Conservation (phyloP, 73 alveolate genomes). For the Paramecium pentaurelia region DNA sequence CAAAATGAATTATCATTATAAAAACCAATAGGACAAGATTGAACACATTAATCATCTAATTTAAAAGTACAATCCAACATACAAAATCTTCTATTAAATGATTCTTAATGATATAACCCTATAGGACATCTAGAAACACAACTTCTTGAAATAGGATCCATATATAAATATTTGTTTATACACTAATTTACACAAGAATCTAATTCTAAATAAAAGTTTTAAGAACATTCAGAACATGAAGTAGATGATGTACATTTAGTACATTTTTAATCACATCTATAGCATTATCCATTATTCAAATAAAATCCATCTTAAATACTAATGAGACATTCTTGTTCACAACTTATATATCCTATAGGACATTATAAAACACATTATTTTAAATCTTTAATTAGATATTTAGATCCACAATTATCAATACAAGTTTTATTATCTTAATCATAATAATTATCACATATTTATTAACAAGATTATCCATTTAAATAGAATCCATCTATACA, state of each 20-base stretch:
- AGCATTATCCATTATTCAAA: neutral
- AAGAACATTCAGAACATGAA: neutral
- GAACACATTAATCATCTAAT: neutral
- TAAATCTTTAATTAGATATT: neutral
- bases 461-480: neutral
- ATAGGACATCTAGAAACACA: neutral
- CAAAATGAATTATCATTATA: neutral
- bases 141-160: neutral
- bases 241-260: neutral
- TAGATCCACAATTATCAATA: neutral
- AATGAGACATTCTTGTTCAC: neutral
- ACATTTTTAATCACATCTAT: neutral
- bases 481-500: neutral
- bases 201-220: neutral
- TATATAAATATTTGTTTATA: neutral
- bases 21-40: neutral
- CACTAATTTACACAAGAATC: neutral
- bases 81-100: neutral
- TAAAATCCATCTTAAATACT: neutral
- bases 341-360: neutral
- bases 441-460: neutral
- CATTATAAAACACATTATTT: neutral
- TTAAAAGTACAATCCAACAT: neutral
- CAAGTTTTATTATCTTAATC: neutral
- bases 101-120: neutral